These are phyloP conservation scores for Penicillium psychrofluorescens DNA, from an alignment of 495 filamentous ascomycete genomes.

Conservation along the genomic window DNA sequence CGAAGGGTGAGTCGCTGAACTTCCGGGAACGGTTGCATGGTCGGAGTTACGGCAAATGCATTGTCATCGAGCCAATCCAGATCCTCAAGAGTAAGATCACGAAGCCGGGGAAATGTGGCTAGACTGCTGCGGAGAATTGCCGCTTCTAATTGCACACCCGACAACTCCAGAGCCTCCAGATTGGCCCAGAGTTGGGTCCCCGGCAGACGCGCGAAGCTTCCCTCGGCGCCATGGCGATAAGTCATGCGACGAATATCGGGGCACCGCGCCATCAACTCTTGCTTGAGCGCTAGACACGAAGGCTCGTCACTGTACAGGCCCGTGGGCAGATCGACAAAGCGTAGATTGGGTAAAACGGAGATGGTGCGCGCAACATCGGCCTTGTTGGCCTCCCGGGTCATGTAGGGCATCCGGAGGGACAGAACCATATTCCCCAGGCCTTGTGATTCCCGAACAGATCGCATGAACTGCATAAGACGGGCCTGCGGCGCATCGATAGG, in stretches of 20 bases:
- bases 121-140: conserved; percentile 63
- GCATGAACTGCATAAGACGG: conserved; percentile 69
- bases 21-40: conserved; percentile 60
- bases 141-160: conserved; percentile 65
- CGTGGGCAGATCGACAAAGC: conserved; percentile 79
- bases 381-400: conserved; percentile 85
- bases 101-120: conserved; percentile 55
- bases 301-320: conserved; percentile 77
- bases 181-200: conserved; percentile 63
- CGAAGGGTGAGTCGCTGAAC: conserved; percentile 62
- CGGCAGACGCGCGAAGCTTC: conserved; percentile 62
- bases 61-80: conserved; percentile 66
- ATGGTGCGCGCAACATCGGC: conserved; percentile 78
- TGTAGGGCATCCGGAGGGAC: conserved; percentile 88
- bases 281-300: conserved; percentile 62
- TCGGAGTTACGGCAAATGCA: conserved; percentile 53
- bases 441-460: conserved; percentile 68
- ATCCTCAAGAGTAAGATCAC: conserved; percentile 63
- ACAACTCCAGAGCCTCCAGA: conserved; percentile 74
- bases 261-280: conserved; percentile 78
- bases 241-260: conserved; percentile 81
- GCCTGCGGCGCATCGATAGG: conserved; percentile 70
- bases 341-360: conserved; percentile 75
- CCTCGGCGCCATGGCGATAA: conserved; percentile 72
- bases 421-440: conserved; percentile 59